Conservation (phyloP, 768 basidiomycete genomes). For the Rhodocollybia butyracea region DNA sequence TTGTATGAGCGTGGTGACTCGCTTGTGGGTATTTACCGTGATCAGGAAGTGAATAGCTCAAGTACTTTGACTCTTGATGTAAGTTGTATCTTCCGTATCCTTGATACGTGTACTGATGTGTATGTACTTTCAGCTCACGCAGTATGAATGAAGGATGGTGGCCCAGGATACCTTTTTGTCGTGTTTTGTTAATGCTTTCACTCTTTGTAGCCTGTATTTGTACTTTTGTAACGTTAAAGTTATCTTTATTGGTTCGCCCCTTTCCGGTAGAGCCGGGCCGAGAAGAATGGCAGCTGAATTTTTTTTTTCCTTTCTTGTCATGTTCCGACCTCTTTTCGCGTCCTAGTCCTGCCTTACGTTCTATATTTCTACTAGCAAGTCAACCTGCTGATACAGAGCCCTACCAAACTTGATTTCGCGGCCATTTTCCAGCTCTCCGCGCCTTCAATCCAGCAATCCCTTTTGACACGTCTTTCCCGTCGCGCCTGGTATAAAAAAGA, state of each 20-base stretch:
- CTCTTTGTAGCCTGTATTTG: not conserved
- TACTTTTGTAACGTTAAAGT: not conserved
- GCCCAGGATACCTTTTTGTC: not conserved
- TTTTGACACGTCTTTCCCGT: not conserved
- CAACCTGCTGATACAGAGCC: too few relatives aligned
- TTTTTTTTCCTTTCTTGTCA: not conserved
- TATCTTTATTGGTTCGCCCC: too few relatives aligned
- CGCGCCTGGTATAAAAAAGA: conserved; percentile 1
- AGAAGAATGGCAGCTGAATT: too few relatives aligned
- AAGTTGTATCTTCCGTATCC: too few relatives aligned
- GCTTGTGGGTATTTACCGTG: conserved; percentile 90
- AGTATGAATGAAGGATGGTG: conserved; percentile 43
- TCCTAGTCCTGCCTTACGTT: not conserved
- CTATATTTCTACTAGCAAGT: not conserved
- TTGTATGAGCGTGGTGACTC: conserved; percentile 89
- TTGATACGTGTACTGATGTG: too few relatives aligned
- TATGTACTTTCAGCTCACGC: conserved; percentile 44
- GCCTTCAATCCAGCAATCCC: not conserved
- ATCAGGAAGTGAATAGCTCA: conserved; percentile 92
- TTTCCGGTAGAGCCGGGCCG: not conserved
- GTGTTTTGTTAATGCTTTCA: not conserved
- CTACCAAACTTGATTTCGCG: not conserved
- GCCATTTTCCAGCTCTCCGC: not conserved
- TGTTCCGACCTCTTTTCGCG: conserved; percentile 1
- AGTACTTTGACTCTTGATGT: conserved; percentile 90